phyloP scores from a whole-genome alignment of 1,284 basidiomycete genomes.

The Ceratobasidium sp. region DNA sequence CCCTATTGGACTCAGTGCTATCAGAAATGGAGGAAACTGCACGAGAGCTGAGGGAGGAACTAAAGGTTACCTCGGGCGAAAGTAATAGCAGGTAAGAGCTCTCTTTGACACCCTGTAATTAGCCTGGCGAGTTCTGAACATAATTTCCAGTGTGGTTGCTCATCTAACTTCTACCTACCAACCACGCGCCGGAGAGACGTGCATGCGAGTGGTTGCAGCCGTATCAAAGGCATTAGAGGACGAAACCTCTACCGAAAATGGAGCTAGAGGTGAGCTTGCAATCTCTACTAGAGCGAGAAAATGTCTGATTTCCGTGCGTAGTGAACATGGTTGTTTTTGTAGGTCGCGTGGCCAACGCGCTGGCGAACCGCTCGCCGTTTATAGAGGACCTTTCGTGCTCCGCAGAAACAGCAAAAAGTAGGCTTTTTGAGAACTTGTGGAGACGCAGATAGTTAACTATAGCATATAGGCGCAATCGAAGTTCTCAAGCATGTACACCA shows the following conservation, averaged over 20 bases:
- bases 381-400: conserved; percentile 37
- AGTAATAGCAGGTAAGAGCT: conserved; percentile 55
- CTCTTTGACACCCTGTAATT: neutral
- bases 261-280: neutral
- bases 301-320: neutral
- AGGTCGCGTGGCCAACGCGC: conserved; percentile 44
- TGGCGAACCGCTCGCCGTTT: conserved; percentile 43
- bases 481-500: conserved; percentile 57
- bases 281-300: neutral
- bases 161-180: conserved; percentile 56
- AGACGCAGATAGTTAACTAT: neutral
- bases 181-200: conserved; percentile 51
- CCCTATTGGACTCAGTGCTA: conserved; percentile 67
- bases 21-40: conserved; percentile 67
- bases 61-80: conserved; percentile 59
- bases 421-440: neutral
- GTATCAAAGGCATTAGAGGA: conserved; percentile 43
- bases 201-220: conserved; percentile 56
- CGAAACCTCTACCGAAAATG: conserved; percentile 10
- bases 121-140: conserved; percentile 12
- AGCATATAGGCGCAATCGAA: conserved; percentile 59
- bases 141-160: conserved; percentile 48
- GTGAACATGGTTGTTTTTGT: conserved; percentile 42
- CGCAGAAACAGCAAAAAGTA: conserved; percentile 12
- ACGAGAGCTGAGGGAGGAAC: conserved; percentile 65